These are phyloP conservation scores for Hypoxylon sp. DNA, from an alignment of 2,329 filamentous ascomycete species.

Conservation along the genomic window DNA sequence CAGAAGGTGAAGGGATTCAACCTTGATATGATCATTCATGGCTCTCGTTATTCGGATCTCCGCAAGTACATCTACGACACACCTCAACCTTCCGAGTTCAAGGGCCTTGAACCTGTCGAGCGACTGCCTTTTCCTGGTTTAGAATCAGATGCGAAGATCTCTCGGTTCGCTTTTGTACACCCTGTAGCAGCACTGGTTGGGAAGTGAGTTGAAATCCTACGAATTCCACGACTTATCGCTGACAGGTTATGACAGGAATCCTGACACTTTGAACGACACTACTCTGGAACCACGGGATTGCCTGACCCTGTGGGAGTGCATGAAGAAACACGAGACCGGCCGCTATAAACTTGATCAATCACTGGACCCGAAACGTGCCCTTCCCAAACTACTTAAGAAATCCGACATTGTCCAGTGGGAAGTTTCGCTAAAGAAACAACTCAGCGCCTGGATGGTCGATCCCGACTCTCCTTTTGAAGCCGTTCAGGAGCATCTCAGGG, in stretches of 20 bases:
- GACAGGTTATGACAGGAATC: slow-evolving; percentile 56
- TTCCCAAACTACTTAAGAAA: slow-evolving; percentile 73
- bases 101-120: slow-evolving; percentile 63
- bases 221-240: neutral
- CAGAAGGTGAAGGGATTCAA: slow-evolving; percentile 75
- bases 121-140: slow-evolving; percentile 63
- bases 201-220: slow-evolving; percentile 55
- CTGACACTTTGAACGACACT: slow-evolving; percentile 77
- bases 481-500: slow-evolving; percentile 63
- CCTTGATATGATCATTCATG: slow-evolving; percentile 77
- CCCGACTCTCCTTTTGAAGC: slow-evolving; percentile 59
- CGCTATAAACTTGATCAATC: slow-evolving; percentile 65
- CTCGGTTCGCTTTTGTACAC: slow-evolving; percentile 73
- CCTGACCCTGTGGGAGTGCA: slow-evolving; percentile 73
- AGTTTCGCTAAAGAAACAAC: slow-evolving; percentile 68
- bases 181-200: slow-evolving; percentile 76
- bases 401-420: slow-evolving; percentile 78
- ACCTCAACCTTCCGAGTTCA: slow-evolving; percentile 64
- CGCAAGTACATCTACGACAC: slow-evolving; percentile 79
- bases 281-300: slow-evolving; percentile 80
- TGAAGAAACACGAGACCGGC: slow-evolving; percentile 70
- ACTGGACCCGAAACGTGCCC: slow-evolving; percentile 64
- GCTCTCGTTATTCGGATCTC: slow-evolving; percentile 80
- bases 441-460: slow-evolving; percentile 74
- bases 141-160: slow-evolving; percentile 60